Base-by-base conservation (phyloP, 2,329 filamentous ascomycete genomes). In the Fusarium sp. region DNA sequence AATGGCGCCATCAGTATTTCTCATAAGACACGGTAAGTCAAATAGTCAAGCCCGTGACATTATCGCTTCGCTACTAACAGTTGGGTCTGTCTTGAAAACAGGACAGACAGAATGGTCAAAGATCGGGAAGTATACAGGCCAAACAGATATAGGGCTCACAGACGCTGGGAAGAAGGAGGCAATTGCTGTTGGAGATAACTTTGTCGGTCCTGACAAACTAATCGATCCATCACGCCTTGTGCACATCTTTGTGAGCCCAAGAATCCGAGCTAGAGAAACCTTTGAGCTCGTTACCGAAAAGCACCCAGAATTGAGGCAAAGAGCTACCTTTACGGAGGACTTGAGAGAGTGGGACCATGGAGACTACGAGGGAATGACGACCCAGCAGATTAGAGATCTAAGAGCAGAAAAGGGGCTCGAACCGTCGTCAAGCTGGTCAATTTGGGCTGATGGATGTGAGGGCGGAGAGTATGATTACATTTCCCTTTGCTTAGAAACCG, bases 11-110 rank as follows among this genome's bases (percentile, higher is more conserved):
- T 35, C 11, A 13, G 47, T 51, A 11, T 51, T 51, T 11, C 47
- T 35, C 8, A 5, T 51, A 15, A 51, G 47, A 13, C 47, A 51
- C 47, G 47, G 47, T 51, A 26, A 11, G 47, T 24, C 14, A 12
- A 1, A 18, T 7, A 16, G 1, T 4, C 3, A 18, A 24, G 7
- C 3, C 7, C 4, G 3, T 9, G 6, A 9, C 12, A 4, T 6
- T 5, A 14, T 20, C 6, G 11, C 6, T 33, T 33, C 6, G 6
- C 7, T 11, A 1, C 16, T 26, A 20, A 50, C 11, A 7, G n/a
- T 30, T 14, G 16, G 10, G 30, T 10, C n/a, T 33, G 8, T 7
- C 30, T 7, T 5, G n/a, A 10, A 8, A 51, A 26, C 13, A 51
- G 47, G 47, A 20, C 30, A 51, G 12, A 51, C 47, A 11, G 47